Conservation (phyloP, 352 stramenopile species). For the Phytophthora pistaciae region DNA sequence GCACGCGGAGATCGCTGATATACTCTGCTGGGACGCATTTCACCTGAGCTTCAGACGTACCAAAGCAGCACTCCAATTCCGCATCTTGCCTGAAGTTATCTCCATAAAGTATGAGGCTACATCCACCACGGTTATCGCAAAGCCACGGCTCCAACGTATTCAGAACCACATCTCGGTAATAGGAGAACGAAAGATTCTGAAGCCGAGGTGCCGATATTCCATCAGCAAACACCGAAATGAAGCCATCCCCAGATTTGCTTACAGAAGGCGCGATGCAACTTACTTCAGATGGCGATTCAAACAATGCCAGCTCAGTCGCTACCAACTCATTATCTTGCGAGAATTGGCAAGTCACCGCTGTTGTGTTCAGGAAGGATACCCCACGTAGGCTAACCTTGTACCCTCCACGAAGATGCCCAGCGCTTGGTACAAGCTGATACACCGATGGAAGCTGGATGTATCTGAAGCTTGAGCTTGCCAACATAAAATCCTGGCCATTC, state of each 20-base stretch:
- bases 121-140: conserved; percentile 52
- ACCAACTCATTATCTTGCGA: conserved; percentile 11
- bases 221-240: conserved; percentile 41
- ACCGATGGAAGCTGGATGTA: conserved; percentile 60
- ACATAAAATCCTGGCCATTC: conserved; percentile 76
- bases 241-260: conserved; percentile 14
- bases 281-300: conserved; percentile 30
- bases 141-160: conserved; percentile 57
- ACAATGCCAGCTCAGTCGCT: neutral
- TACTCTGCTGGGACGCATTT: conserved; percentile 35
- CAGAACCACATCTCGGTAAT: conserved; percentile 40
- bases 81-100: conserved; percentile 46
- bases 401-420: conserved; percentile 39
- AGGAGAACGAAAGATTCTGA: conserved; percentile 41
- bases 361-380: conserved; percentile 30
- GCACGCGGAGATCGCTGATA: conserved; percentile 44
- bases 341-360: conserved; percentile 43
- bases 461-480: conserved; percentile 39
- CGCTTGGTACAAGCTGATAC: conserved; percentile 50
- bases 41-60: neutral
- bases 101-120: conserved; percentile 22
- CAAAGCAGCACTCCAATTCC: conserved; percentile 69
- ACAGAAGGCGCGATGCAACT: conserved; percentile 33
- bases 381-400: conserved; percentile 50
- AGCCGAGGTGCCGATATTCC: conserved; percentile 30